A percentile compares a stretch with the other conserved stretches of the same genome.
Evolutionary conservation across 148 eudicot genomes (phyloP).

Genomic region (Linanthus parryae): DNA sequence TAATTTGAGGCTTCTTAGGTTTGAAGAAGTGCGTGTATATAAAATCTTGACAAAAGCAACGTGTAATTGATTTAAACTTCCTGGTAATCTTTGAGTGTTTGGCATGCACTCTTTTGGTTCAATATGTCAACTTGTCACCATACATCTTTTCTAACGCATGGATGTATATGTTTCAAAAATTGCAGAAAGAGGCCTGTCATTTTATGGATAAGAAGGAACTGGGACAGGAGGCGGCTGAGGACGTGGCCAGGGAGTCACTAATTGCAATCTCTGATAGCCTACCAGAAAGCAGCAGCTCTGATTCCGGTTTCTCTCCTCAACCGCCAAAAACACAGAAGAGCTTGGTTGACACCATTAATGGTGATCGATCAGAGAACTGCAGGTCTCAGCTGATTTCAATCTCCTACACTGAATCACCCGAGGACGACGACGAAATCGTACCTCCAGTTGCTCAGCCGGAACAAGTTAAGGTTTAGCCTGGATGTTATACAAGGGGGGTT

Average conservation of each 20-base stretch:
- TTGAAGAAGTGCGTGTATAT: too few relatives aligned
- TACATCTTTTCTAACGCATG: too few relatives aligned
- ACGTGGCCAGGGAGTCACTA: slow-evolving; percentile 42
- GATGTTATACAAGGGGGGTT: background rate
- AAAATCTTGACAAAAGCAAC: too few relatives aligned
- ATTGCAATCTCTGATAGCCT: slow-evolving; percentile 34
- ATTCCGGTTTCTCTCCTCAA: background rate
- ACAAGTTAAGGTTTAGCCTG: slow-evolving; percentile 16
- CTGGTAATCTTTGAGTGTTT: too few relatives aligned
- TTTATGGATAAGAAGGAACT: slow-evolving; percentile 37
- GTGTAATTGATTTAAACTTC: too few relatives aligned
- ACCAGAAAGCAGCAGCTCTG: slow-evolving; percentile 27
- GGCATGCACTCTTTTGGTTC: too few relatives aligned
- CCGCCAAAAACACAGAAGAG: slow-evolving; percentile 6
- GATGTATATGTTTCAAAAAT: too few relatives aligned
- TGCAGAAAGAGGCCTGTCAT: too few relatives aligned
- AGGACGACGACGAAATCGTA: slow-evolving; percentile 15
- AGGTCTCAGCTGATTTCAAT: slow-evolving; percentile 45
- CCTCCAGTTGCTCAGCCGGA: slow-evolving; percentile 14
- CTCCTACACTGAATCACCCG: slow-evolving; percentile 28
- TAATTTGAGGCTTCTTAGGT: too few relatives aligned
- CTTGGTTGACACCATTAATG: slow-evolving; percentile 6
- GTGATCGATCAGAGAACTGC: slow-evolving; percentile 22
- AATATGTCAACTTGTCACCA: too few relatives aligned
- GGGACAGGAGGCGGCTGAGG: slow-evolving; percentile 19